Percentiles rank a stretch among this genome's conserved stretches.
These are phyloP conservation scores for Basipetospora chlamydospora DNA, from an alignment of 2,329 filamentous ascomycete species.

Conservation along the genomic window DNA sequence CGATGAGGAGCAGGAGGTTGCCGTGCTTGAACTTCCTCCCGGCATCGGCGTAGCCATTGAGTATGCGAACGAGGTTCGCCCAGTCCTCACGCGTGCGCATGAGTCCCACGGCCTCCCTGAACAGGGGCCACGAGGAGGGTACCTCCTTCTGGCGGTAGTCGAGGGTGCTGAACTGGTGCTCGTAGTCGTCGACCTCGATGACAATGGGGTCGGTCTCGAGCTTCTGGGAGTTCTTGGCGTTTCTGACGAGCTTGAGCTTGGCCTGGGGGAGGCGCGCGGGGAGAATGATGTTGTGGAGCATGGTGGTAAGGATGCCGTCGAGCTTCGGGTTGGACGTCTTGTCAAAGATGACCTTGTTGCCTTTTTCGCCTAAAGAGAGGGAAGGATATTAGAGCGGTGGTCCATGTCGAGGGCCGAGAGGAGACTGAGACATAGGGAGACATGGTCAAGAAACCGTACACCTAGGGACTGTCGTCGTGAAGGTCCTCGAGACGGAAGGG, in stretches of 20 bases:
- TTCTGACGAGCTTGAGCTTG: constrained; percentile 40
- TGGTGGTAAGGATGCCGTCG: constrained; percentile 32
- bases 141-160: constrained; percentile 24
- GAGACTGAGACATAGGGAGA: neutral
- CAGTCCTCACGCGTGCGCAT: constrained; percentile 37
- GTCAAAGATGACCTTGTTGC: constrained; percentile 26
- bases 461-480: neutral
- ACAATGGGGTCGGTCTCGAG: constrained; percentile 40
- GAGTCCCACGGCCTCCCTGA: constrained; percentile 22
- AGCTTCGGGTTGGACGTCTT: constrained; percentile 38
- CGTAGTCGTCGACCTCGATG: constrained; percentile 43
- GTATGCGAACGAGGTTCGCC: constrained; percentile 34
- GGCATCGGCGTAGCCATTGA: constrained; percentile 33
- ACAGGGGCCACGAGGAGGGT: constrained; percentile 24
- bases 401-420: neutral
- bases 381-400: neutral
- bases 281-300: constrained; percentile 46
- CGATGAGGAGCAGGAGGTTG: constrained; percentile 25
- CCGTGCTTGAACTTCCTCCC: constrained; percentile 19
- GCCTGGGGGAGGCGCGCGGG: constrained; percentile 40
- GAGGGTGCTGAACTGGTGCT: constrained; percentile 34
- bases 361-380: no score
- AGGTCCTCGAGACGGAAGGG: neutral
- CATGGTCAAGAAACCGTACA: neutral
- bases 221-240: constrained; percentile 26